Base-by-base conservation (phyloP, 441 rosid genomes). In the Euphorbia corollata region DNA sequence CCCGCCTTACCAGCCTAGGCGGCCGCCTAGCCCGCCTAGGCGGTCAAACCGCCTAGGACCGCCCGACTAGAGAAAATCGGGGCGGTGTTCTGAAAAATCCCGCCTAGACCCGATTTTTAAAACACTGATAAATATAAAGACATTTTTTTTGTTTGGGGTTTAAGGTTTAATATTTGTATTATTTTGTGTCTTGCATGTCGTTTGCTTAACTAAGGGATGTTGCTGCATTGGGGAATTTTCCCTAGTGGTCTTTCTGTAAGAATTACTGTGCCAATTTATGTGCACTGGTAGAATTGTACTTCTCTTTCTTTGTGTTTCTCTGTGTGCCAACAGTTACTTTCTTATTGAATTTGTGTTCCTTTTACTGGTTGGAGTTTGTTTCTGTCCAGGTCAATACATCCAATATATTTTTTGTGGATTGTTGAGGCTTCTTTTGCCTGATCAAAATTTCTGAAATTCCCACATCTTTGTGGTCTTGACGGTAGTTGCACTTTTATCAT, bases 401-500 rank as follows among this genome's bases (percentile, higher is more conserved):
- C 41, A 27, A 67, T 43, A 27, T 53, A 60, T 24, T 59, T 66
- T 61, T 50, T 3, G n/a, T 22, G 15, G 19, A 30, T 12, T 19
- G 18, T 24, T 27, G 5, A 20, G 61, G 57, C 13, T 68, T 63
- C 12, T 27, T 59, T 27, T 30, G 43, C 16, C 22, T 68, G 43
- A 57, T 68, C 56, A 58, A 58, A 59, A 45, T 59, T 58, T 58
- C 16, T 10, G 23, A 18, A 18, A 9, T 41, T 12, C 62, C 39
- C 18, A 39, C n/a, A 18, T 61, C 58, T 34, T 18, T 57, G 12
- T 73, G 61, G 45, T 55, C 45, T 65, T 72, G 22, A 23, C 30
- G 54, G 54, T 50, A 16, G 54, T 50, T 50, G 18, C 43, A 38
- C 6, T 7, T 50, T 41, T 51, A 12, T 64, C 61, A 12, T 71